Evolutionary conservation across 805 yeast species (phyloP), one percentile per base, ranked within the genome.

Genomic region (Cyberlindnera xishuangbannaensis): DNA sequence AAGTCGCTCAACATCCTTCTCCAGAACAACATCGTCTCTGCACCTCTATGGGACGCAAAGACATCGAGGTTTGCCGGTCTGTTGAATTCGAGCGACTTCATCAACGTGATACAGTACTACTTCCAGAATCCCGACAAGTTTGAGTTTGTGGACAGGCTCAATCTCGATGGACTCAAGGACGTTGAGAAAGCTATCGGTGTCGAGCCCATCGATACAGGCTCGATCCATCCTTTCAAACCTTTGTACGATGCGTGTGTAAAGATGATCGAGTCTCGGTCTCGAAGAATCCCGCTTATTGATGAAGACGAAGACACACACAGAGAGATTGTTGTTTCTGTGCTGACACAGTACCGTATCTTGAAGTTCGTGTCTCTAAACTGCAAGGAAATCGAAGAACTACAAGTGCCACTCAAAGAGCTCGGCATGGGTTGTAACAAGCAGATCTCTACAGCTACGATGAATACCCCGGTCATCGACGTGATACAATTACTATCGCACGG

Each of bases 341-440:
- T 92, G 52, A 92, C 98, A 1, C 98, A 92, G 64, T 92, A 92
- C 61, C 78, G 98, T 55, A 92, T 92, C 36, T 68, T 92, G 51
- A 90, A 94, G 61, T 92, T 92, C 55, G 96, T 92, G 20, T 88
- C 97, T 3, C 73, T 90, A 59, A 92, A 92, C 60, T 92, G 98
- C 63, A 87, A 86, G 56, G 97, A 92, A 57, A 87, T 95, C 4
- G 77, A 83, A 48, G 83, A 78, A 69, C 65, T 92, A 36, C 64
- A 79, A 47, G 76, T 79, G 47, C 94, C 95, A 4, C 66, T 92
- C 37, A 67, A 70, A 39, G 82, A 80, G 36, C 62, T 92, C 28
- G 67, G 72, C 23, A 71, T 82, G n/a, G 76, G 88, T 25, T 69
- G 83, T 8, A 65, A 68, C 26, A 46, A 51, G 26, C 56, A 61